Base-by-base conservation (phyloP, 352 stramenopile genomes). In the Phytophthora brassicae region DNA sequence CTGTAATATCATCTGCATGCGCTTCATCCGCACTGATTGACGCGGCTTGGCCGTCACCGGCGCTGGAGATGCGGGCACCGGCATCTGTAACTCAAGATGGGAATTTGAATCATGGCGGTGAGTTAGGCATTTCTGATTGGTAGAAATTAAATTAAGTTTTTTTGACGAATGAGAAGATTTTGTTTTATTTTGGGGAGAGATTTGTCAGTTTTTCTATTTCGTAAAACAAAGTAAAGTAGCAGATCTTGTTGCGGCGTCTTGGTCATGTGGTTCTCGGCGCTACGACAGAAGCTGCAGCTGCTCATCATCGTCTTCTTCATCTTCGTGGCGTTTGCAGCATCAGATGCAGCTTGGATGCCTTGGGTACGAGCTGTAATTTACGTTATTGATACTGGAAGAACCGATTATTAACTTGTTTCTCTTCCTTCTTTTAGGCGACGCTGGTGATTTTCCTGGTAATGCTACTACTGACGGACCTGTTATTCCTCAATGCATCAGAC, bases 291-390 rank as follows among this genome's bases (percentile, higher is more conserved):
- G 70, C 70, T 91, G 47, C 81, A 90, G 78, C 70, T 89, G 60
- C 66, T 89, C n/a, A 42, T 93, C 43, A 91, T 93, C 64, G 45
- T 84, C 26, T 93, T 91, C 80, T 93, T 91, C 66, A 86, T 75
- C 63, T 90, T 93, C 51, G 64, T 93, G 43, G 79, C 84, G n/a
- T 90, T 93, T 38, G 82, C 74, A 35, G 82, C 84, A 23, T 81
- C 81, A 6, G 70, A 88, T 26, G 81, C 83, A 22, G 79, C 83
- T 33, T 93, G 84, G 84, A 93, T 93, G 74, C 81, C 77, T 0
- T 93, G 81, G 81, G 84, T 93, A 60, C n/a, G 79, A 72, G n/a
- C 19, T 26, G 4, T 56, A 57, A 49, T 45, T 9, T 23, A 24
- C 17, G 9, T 17, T 43, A 19, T 23, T 13, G 16, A 20, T 5